Base-by-base conservation (phyloP, 495 filamentous ascomycete genomes). In the Trichocladium uniseriatum region DNA sequence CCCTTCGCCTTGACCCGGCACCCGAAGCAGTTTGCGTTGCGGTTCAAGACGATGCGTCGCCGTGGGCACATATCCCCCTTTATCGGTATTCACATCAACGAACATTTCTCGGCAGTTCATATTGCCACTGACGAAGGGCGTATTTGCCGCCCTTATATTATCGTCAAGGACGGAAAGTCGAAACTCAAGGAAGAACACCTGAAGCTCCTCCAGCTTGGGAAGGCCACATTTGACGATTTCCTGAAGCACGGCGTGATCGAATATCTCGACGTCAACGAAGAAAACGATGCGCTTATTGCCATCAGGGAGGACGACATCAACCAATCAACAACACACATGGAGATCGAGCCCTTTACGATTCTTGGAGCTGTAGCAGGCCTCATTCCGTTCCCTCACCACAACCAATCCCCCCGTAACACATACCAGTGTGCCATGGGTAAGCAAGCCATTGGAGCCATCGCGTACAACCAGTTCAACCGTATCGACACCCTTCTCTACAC, bases 341-440 rank as follows among this genome's bases (percentile, higher is more conserved):
- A 99, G 62, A 96, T 99, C 45, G 94, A 97, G 63, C 92, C 92
- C 1, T 97, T 96, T 65, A 97, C 94, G 1, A 84, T 97, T 37
- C 81, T 99, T 27, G 92, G 92, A n/a, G 94, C 92, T 21, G 94
- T 97, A 29, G 92, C 92, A 32, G 91, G 92, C 34, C 73, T 99
- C 18, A 97, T 99, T 58, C 92, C 92, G 4, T 99, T 96, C 61
- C 92, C 92, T 10, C 94, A 99, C 69, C 92, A 99, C 73, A 99
- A 99, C 66, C 92, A 99, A 66, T 99, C 92, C 4, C 92, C 92
- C 8, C 82, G 92, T 71, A 99, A 99, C 63, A 99, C 92, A 7
- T 99, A 99, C 61, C 92, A 98, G 71, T 96, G 94, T 66, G 92
- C 92, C 67, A 99, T 99, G 92, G 92, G 92, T 74, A 99, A 99